A percentile compares a stretch with the other conserved stretches of the same genome.
Evolutionary conservation across 345 rosid species (phyloP).

Genomic region (Eucalyptus urophylla): DNA sequence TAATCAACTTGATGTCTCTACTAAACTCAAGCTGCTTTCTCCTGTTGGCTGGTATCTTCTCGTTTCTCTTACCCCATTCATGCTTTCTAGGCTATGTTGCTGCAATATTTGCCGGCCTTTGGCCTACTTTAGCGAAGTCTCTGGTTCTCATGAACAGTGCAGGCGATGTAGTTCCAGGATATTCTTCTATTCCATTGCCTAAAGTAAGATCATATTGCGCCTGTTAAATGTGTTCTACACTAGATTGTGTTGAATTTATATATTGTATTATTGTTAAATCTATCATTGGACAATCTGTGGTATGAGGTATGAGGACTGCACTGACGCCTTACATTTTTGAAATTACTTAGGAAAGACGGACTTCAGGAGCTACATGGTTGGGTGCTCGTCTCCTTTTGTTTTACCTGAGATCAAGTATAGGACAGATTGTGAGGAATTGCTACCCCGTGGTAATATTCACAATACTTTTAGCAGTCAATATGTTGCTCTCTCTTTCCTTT

Average conservation of each 20-base stretch:
- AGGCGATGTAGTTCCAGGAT: constrained; percentile 59
- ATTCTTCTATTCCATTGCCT: constrained; percentile 21
- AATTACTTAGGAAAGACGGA: constrained; percentile 45
- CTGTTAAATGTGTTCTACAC: neutral
- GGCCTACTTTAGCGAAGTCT: constrained; percentile 70
- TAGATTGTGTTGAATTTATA: neutral
- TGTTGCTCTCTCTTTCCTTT: neutral
- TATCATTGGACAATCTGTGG: neutral
- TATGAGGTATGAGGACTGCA: neutral
- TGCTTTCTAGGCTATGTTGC: constrained; percentile 54
- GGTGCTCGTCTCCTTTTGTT: constrained; percentile 60
- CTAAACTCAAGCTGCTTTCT: neutral
- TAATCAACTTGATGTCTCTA: neutral
- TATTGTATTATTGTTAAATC: neutral
- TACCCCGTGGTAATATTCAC: constrained; percentile 61
- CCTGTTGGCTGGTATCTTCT: neutral
- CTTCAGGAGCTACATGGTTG: constrained; percentile 40
- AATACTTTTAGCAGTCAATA: neutral
- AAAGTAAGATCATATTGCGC: constrained; percentile 11
- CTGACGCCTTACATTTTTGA: neutral
- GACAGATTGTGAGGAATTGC: constrained; percentile 47
- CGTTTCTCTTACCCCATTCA: neutral
- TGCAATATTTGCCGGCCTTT: constrained; percentile 42
- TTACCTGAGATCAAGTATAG: constrained; percentile 42
- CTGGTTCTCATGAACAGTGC: constrained; percentile 65